A percentile compares a stretch with the other conserved stretches of the same genome.
Evolutionary conservation across 2,329 filamentous ascomycete genomes (phyloP).

Genomic region (Neonectria ditissima): DNA sequence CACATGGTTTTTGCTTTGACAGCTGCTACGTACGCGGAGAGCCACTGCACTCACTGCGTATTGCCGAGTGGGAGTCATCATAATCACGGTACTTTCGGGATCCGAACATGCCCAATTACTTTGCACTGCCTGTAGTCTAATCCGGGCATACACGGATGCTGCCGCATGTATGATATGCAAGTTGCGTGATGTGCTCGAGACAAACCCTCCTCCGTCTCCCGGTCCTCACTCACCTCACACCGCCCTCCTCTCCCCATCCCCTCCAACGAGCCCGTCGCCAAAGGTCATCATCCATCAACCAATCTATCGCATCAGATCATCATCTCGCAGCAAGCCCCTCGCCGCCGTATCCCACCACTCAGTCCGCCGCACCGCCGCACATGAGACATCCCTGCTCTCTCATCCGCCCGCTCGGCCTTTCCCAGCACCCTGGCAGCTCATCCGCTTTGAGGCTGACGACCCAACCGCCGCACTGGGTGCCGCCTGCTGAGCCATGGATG

Average conservation of each 20-base stretch:
- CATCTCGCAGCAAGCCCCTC: background rate
- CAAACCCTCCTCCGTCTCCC: slow-evolving; percentile 3
- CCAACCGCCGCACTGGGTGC: slow-evolving; percentile 19
- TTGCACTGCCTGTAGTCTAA: no score
- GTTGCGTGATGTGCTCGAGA: slow-evolving; percentile 19
- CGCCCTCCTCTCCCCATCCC: slow-evolving; percentile 8
- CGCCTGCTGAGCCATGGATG: slow-evolving; percentile 24
- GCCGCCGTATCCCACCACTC: slow-evolving; percentile 24
- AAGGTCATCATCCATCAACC: slow-evolving; percentile 12
- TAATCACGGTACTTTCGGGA: background rate
- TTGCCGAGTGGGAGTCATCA: background rate
- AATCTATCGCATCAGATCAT: background rate
- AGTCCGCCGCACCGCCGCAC: slow-evolving; percentile 25
- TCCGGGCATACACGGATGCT: background rate
- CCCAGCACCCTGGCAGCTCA: slow-evolving; percentile 11
- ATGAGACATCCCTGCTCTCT: slow-evolving; percentile 18
- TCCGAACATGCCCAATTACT: background rate
- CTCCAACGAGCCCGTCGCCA: slow-evolving; percentile 10
- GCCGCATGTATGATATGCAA: background rate
- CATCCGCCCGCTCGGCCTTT: slow-evolving; percentile 3
- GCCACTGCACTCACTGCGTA: background rate
- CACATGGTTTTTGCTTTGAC: background rate
- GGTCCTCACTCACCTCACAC: slow-evolving; percentile 11
- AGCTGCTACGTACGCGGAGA: slow-evolving; percentile 1
- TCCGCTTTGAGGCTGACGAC: slow-evolving; percentile 21